Evolutionary conservation across 129 eudicot species (phyloP).

Genomic region (Heracleum sosnowskyi): DNA sequence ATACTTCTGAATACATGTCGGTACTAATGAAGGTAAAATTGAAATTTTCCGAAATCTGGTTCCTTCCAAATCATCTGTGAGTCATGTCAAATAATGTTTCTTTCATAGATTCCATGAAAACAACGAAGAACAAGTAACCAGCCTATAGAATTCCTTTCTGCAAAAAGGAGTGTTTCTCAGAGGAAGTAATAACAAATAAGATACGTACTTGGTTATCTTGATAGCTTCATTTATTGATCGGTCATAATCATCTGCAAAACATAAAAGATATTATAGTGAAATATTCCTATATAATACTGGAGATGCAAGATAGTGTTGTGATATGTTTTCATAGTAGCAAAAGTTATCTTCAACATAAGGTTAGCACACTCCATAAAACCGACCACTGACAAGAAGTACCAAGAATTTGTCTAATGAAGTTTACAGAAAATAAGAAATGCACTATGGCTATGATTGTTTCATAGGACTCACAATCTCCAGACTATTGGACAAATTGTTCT

Average conservation of each 20-base stretch:
- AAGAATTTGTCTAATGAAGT: background rate
- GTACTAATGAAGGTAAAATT: background rate
- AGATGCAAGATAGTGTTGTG: background rate
- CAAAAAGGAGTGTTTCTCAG: background rate
- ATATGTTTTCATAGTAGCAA: background rate
- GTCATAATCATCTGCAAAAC: conserved; percentile 83
- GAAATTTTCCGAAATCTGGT: background rate
- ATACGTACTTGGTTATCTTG: conserved; percentile 8
- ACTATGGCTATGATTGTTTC: background rate
- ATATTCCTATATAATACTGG: background rate
- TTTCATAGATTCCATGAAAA: background rate
- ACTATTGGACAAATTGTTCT: background rate
- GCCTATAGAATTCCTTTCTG: background rate
- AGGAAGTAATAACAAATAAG: background rate
- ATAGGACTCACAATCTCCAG: background rate
- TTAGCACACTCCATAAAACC: background rate
- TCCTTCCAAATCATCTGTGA: background rate
- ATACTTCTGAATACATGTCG: background rate
- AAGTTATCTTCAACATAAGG: background rate
- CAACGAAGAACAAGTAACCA: background rate
- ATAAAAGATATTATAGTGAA: conserved; percentile 1
- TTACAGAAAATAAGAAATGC: background rate
- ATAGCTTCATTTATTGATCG: conserved; percentile 92
- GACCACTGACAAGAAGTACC: background rate
- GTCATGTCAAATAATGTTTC: background rate